Conservation (phyloP, 2,329 filamentous ascomycete genomes). For the Colletotrichum acutatum region DNA sequence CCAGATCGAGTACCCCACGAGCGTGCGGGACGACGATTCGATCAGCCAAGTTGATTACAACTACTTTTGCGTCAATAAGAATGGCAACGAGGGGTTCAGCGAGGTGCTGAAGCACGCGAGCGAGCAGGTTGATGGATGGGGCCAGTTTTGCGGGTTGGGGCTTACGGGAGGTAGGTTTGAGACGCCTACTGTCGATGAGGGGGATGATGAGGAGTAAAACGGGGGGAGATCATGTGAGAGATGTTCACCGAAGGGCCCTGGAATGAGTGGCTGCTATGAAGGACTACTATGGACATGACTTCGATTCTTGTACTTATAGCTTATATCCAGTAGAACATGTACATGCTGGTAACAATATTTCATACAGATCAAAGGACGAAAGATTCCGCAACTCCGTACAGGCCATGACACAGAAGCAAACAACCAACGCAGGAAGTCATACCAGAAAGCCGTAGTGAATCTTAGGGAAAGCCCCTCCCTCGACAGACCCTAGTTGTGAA, state of each 20-base stretch:
- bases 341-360: not conserved
- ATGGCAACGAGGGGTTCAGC: conserved; percentile 45
- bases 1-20: conserved; percentile 48
- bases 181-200: conserved; percentile 38
- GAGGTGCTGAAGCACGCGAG: conserved; percentile 47
- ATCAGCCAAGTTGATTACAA: conserved; percentile 40
- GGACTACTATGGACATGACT: not conserved
- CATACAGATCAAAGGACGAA: not conserved
- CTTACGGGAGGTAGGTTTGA: conserved; percentile 36
- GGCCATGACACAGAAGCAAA: not conserved
- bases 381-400: not conserved
- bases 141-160: conserved; percentile 43
- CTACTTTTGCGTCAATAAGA: conserved; percentile 41
- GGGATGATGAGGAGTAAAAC: conserved; percentile 1
- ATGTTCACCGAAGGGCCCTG: not conserved
- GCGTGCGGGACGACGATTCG: conserved; percentile 38
- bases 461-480: not conserved
- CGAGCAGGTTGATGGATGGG: conserved; percentile 46
- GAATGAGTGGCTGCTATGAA: too few relatives aligned
- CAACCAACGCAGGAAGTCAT: not conserved
- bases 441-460: not conserved
- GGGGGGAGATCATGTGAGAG: not conserved
- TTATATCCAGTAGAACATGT: not conserved
- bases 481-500: not conserved
- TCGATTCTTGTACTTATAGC: not conserved